Evolutionary conservation across 2,329 filamentous ascomycete genomes (phyloP).

Genomic region (Cladosporium sp.): DNA sequence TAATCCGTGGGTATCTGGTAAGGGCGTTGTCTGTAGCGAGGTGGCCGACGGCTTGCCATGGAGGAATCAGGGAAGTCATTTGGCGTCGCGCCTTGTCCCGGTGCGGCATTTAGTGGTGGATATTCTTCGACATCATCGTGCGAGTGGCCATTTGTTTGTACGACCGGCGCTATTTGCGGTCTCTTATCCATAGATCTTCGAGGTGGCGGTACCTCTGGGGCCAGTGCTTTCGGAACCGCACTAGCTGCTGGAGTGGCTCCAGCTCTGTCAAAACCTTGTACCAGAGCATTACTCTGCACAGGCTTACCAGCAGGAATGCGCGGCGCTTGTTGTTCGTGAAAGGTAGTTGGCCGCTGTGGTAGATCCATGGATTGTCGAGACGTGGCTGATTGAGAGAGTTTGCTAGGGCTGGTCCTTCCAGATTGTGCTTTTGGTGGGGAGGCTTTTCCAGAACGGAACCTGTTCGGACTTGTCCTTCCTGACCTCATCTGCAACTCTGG

Average conservation of each 20-base stretch:
- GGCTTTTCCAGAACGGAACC: constrained; percentile 22
- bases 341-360: constrained; percentile 15
- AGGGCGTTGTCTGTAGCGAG: constrained; percentile 66
- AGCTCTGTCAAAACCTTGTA: constrained; percentile 24
- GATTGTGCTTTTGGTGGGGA: constrained; percentile 23
- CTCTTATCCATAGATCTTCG: constrained; percentile 27
- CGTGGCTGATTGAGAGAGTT: constrained; percentile 22
- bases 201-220: constrained; percentile 33
- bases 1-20: constrained; percentile 79
- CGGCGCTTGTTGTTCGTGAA: constrained; percentile 16
- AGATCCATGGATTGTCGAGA: constrained; percentile 21
- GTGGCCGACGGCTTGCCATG: constrained; percentile 77
- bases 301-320: constrained; percentile 27
- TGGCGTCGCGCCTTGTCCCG: constrained; percentile 2
- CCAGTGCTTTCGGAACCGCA: constrained; percentile 14
- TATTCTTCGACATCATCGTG: constrained; percentile 42
- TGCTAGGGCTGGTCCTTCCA: constrained; percentile 9
- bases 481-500: constrained; percentile 29
- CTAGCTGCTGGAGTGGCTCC: constrained; percentile 4
- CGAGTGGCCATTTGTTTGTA: constrained; percentile 35
- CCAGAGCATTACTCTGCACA: constrained; percentile 22
- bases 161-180: constrained; percentile 20
- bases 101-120: constrained; percentile 6
- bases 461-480: constrained; percentile 28
- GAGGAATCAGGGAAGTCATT: constrained; percentile 75